Evolutionary conservation across 2,329 filamentous ascomycete genomes (phyloP), one percentile per base, ranked within the genome.

Genomic region (Lachnellula occidentalis): DNA sequence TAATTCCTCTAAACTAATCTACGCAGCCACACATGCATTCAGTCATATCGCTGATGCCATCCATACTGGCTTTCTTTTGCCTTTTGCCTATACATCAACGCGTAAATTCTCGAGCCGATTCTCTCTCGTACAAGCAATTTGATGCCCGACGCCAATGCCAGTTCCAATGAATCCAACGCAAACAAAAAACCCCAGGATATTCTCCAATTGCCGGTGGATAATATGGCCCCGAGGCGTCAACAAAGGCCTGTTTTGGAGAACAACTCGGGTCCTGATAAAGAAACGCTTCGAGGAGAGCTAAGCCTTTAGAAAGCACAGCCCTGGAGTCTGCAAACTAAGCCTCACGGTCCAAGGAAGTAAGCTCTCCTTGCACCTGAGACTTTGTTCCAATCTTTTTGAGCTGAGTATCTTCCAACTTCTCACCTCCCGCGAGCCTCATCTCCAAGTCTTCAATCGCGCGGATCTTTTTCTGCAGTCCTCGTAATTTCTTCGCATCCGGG

Each of bases 361-460:
- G 76, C 74, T 99, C 94, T 73, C 87, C 90, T 58, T 92, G 78
- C 55, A 99, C 92, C 15, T 81, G 74, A 48, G 85, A 77, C 76
- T 97, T 95, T 21, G 91, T 97, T 53, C 83, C 82, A 65, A 99
- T 99, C 81, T 99, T 99, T 80, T 96, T 95, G 73, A 99, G 85
- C 76, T 99, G 94, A 34, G 94, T 99, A 68, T 96, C 92, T 75
- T 99, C 94, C 57, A 99, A 76, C 79, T 96, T 97, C 79, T 99
- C 94, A 5, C 92, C 92, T 34, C 87, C 86, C 2, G 92, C 94
- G 62, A 92, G 85, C 54, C 94, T 85, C 92, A 97, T 96, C 78
- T 97, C 96, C 58, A 99, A 76, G 70, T 99, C 94, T 69, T 99
- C 94, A 68, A 99, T 99, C 11, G 94, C 94, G 19, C 94, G 85